These are phyloP conservation scores for Ustilago crameri DNA, from an alignment of 1,284 basidiomycete species.

Conservation along the genomic window DNA sequence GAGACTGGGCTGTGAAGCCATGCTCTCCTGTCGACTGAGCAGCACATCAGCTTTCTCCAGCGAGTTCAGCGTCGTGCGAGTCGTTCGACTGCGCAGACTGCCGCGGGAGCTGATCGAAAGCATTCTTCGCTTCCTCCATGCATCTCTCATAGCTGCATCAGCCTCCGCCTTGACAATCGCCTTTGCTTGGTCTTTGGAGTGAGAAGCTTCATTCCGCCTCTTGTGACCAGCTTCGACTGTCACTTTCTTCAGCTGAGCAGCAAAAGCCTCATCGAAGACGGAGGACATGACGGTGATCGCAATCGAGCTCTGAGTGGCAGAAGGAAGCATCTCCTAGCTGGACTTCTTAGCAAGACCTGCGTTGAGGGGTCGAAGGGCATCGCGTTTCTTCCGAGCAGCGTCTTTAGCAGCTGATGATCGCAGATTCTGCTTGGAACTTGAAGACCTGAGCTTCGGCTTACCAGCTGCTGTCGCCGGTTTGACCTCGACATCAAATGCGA, in stretches of 20 bases:
- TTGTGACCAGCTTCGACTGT: not conserved
- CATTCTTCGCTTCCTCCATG: slow-evolving; percentile 31
- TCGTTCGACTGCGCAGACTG: slow-evolving; percentile 21
- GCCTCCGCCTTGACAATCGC: slow-evolving; percentile 30
- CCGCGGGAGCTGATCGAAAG: slow-evolving; percentile 42
- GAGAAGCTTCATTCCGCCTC: not conserved
- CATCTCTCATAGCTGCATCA: slow-evolving; percentile 27
- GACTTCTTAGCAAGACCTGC: slow-evolving; percentile 4
- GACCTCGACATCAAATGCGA: slow-evolving; percentile 29
- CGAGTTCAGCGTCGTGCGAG: slow-evolving; percentile 1
- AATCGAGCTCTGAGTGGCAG: slow-evolving; percentile 34
- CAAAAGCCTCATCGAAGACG: slow-evolving; percentile 38
- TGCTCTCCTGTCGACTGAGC: slow-evolving; percentile 26
- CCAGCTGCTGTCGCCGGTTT: not conserved
- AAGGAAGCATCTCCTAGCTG: slow-evolving; percentile 11
- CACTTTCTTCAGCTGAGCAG: slow-evolving; percentile 13
- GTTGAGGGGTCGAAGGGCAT: slow-evolving; percentile 9
- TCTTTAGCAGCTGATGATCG: slow-evolving; percentile 5
- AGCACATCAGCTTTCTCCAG: not conserved
- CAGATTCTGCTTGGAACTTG: slow-evolving; percentile 25
- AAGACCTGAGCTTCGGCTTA: slow-evolving; percentile 25
- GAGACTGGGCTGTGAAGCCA: slow-evolving; percentile 25
- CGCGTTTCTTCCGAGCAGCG: slow-evolving; percentile 29
- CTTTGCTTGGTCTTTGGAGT: slow-evolving; percentile 12
- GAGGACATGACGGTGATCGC: slow-evolving; percentile 34